These are phyloP conservation scores for Endogone sp. DNA, from an alignment of 192 early-diverging fungal species.

Conservation along the genomic window DNA sequence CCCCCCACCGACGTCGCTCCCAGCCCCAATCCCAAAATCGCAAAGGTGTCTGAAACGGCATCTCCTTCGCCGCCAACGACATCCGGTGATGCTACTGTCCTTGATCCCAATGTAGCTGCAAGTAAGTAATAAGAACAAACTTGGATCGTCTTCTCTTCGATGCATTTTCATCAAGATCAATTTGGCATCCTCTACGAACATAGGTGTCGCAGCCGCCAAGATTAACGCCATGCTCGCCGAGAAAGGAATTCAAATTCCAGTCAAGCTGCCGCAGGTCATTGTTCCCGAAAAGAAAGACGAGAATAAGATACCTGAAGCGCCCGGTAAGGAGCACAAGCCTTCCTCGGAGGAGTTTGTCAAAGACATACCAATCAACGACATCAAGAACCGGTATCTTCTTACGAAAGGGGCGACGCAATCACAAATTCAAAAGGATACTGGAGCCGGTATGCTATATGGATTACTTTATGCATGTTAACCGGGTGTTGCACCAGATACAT, in stretches of 20 bases:
- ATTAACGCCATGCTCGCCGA: constrained; percentile 50
- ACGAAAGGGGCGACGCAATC: constrained; percentile 75
- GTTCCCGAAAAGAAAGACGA: constrained; percentile 14
- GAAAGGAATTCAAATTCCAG: constrained; percentile 40
- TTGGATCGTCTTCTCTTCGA: neutral
- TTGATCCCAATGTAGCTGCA: constrained; percentile 23
- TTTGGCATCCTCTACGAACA: neutral
- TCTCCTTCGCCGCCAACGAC: neutral
- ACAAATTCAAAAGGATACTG: constrained; percentile 72
- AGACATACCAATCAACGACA: constrained; percentile 79
- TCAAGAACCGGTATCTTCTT: constrained; percentile 74
- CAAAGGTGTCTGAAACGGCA: neutral
- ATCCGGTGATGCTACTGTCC: neutral
- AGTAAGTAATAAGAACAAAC: constrained; percentile 13
- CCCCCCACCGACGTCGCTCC: constrained; percentile 2
- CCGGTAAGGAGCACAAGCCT: constrained; percentile 27
- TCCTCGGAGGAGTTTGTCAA: constrained; percentile 40
- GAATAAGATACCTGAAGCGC: neutral
- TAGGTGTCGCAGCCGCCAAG: constrained; percentile 46
- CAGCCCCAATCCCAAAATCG: constrained; percentile 9
- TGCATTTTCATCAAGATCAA: neutral
- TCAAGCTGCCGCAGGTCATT: constrained; percentile 6
- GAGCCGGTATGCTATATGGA: constrained; percentile 57
- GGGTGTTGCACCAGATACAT: no score
- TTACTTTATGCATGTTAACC: no score